Conservation (phyloP, 345 rosid species). For the Salix purpurea region DNA sequence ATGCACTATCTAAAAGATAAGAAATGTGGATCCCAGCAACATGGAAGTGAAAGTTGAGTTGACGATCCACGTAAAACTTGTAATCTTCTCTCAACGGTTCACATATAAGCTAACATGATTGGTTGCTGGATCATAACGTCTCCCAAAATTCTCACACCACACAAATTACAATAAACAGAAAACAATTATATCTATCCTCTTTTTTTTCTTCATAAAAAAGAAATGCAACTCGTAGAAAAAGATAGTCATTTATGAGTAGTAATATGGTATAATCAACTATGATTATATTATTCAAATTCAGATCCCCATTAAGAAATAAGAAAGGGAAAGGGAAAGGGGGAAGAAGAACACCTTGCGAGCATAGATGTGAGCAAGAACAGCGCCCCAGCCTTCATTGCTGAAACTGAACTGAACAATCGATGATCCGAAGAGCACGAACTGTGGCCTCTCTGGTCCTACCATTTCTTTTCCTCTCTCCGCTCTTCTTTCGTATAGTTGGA, state of each 20-base stretch:
- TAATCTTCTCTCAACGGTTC: not conserved
- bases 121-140: not conserved
- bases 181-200: no score
- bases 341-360: conserved; percentile 19
- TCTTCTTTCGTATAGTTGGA: not conserved
- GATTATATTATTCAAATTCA: not conserved
- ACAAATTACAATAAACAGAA: not conserved
- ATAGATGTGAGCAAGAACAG: conserved; percentile 19
- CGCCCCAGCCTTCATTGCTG: conserved; percentile 22
- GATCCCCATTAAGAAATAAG: no score
- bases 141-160: not conserved
- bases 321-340: not conserved
- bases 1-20: not conserved
- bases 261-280: no score
- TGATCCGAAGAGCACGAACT: conserved; percentile 26
- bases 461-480: not conserved
- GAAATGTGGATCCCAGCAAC: not conserved
- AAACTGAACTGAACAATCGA: conserved; percentile 26
- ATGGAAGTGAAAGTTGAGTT: not conserved
- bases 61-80: not conserved
- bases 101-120: not conserved
- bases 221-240: no score
- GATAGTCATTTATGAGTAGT: no score
- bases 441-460: conserved; percentile 22
- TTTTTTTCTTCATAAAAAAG: no score